Conservation (phyloP, 306 rosid species). For the Datisca glomerata region DNA sequence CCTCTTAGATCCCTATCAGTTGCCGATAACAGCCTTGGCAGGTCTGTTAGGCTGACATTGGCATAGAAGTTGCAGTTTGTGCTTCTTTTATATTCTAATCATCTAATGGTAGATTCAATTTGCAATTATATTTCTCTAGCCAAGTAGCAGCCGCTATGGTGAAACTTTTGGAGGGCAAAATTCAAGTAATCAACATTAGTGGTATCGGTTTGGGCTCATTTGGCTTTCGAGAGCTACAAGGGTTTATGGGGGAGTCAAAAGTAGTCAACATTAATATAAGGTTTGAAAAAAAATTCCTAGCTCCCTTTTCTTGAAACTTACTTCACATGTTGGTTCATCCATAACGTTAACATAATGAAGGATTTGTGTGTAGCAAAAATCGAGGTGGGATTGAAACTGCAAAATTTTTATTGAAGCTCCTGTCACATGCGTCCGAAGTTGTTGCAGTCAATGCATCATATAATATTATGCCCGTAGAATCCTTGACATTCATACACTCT, state of each 20-base stretch:
- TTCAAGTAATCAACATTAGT: constrained; percentile 42
- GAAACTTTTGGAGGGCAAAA: constrained; percentile 34
- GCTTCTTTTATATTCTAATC: too few species aligned
- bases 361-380: constrained; percentile 44
- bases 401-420: constrained; percentile 46
- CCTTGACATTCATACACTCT: constrained; percentile 36
- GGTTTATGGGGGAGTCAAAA: constrained; percentile 33
- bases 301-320: constrained; percentile 11
- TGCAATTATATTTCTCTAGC: constrained; percentile 34
- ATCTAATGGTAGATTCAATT: constrained; percentile 11
- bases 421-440: constrained; percentile 49
- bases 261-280: constrained; percentile 62
- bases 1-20: constrained; percentile 68
- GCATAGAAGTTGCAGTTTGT: constrained; percentile 11
- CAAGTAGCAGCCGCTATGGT: constrained; percentile 60
- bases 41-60: constrained; percentile 39
- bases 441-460: constrained; percentile 52
- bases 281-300: constrained; percentile 24
- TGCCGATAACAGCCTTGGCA: constrained; percentile 79
- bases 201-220: constrained; percentile 55
- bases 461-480: constrained; percentile 61
- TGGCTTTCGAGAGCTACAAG: constrained; percentile 57
- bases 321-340: constrained; percentile 4
- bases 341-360: background rate
- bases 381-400: constrained; percentile 74